These are phyloP conservation scores for Suillus decipiens DNA, from an alignment of 768 basidiomycete genomes.

Conservation along the genomic window DNA sequence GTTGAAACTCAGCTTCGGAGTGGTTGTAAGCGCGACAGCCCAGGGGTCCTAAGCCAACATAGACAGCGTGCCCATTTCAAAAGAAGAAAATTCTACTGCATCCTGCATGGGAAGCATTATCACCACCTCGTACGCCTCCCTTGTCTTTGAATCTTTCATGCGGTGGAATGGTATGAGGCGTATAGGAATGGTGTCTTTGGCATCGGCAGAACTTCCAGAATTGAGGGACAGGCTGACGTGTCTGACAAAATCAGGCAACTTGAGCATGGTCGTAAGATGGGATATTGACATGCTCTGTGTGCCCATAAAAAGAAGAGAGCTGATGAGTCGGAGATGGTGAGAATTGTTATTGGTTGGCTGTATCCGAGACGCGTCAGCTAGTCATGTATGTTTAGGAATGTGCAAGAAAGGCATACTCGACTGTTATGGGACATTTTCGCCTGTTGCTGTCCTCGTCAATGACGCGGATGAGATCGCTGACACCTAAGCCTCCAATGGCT, in stretches of 20 bases:
- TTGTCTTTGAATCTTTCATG: slow-evolving; percentile 63
- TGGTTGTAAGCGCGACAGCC: slow-evolving; percentile 38
- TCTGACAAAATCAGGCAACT: slow-evolving; percentile 85
- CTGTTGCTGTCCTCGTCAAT: slow-evolving; percentile 51
- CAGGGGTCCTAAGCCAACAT: slow-evolving; percentile 19
- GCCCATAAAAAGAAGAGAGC: slow-evolving; percentile 79
- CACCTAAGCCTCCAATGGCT: slow-evolving; percentile 75
- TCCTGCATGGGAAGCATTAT: slow-evolving; percentile 55
- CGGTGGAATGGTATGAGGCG: slow-evolving; percentile 73
- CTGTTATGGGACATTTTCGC: slow-evolving; percentile 65
- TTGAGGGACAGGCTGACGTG: slow-evolving; percentile 62
- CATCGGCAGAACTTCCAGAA: slow-evolving; percentile 35
- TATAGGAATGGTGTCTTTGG: slow-evolving; percentile 65
- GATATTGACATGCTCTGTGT: no score
- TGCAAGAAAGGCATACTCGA: slow-evolving; percentile 18
- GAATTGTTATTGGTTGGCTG: slow-evolving; percentile 72
- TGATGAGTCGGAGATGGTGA: slow-evolving; percentile 74
- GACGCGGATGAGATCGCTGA: slow-evolving; percentile 50
- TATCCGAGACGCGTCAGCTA: slow-evolving; percentile 11
- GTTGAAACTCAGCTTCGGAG: slow-evolving; percentile 54
- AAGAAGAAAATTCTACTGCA: slow-evolving; percentile 34
- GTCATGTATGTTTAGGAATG: neutral
- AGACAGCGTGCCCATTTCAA: neutral
- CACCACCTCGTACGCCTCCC: slow-evolving; percentile 72
- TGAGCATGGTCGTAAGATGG: slow-evolving; percentile 74